A percentile compares a stretch with the other conserved stretches of the same genome.
phyloP scores from a whole-genome alignment of 768 basidiomycete genomes.

The Phallus indusiatus region DNA sequence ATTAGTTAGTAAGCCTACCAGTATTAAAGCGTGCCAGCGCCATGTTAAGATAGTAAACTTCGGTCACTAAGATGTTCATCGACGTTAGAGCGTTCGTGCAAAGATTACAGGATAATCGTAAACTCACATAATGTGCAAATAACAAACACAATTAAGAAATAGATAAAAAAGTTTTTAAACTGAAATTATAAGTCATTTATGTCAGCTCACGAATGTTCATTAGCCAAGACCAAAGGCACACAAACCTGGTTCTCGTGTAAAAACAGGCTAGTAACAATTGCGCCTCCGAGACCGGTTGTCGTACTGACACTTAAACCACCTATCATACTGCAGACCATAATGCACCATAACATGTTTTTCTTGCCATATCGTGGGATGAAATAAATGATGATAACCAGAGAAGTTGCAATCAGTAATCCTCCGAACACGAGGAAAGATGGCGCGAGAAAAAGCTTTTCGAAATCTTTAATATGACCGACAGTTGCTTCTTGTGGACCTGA shows the following conservation, averaged over 20 bases:
- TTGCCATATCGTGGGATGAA: constrained; percentile 30
- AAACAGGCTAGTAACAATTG: constrained; percentile 29
- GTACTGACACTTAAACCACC: constrained; percentile 34
- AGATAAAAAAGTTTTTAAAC: constrained; percentile 34
- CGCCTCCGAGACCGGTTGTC: constrained; percentile 30
- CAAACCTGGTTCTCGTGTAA: constrained; percentile 20
- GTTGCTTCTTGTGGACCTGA: constrained; percentile 17
- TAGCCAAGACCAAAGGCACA: not conserved
- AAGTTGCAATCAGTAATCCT: constrained; percentile 15
- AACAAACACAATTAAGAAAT: constrained; percentile 28
- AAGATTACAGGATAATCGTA: not conserved
- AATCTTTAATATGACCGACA: constrained; percentile 18
- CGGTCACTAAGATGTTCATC: constrained; percentile 11
- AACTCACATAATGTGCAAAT: constrained; percentile 29
- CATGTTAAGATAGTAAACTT: constrained; percentile 38
- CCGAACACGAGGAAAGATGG: constrained; percentile 33
- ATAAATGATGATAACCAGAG: constrained; percentile 22
- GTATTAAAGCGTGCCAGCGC: constrained; percentile 41
- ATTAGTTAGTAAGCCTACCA: constrained; percentile 16
- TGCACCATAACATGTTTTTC: constrained; percentile 34
- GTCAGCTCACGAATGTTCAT: not conserved
- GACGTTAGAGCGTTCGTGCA: not conserved
- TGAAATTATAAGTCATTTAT: not conserved
- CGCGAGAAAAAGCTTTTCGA: constrained; percentile 30
- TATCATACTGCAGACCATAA: constrained; percentile 37